These are phyloP conservation scores for Citrus sinensis DNA, from an alignment of 345 rosid species.

Conservation along the genomic window DNA sequence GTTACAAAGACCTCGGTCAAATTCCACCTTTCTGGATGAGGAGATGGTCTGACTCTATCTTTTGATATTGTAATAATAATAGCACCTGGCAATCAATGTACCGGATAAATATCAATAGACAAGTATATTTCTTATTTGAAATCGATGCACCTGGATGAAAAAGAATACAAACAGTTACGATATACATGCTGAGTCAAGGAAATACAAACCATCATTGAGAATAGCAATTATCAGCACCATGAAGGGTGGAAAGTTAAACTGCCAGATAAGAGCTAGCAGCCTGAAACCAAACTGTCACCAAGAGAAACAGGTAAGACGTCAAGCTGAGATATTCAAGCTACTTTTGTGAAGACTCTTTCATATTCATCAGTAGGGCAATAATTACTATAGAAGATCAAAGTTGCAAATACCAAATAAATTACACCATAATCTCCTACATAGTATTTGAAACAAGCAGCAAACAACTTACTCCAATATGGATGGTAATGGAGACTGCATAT, in stretches of 20 bases:
- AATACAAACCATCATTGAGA: slow-evolving; percentile 48
- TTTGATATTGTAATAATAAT: slow-evolving; percentile 56
- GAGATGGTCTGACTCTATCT: slow-evolving; percentile 62
- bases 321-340: neutral
- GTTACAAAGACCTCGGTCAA: slow-evolving; percentile 51
- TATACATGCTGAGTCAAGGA: neutral
- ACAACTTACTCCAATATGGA: slow-evolving; percentile 67
- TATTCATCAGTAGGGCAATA: neutral
- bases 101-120: neutral
- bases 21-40: slow-evolving; percentile 62
- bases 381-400: neutral
- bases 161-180: too few species aligned
- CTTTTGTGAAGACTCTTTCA: neutral
- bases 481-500: slow-evolving; percentile 84
- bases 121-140: too few species aligned
- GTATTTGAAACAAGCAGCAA: too few species aligned
- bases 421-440: too few species aligned
- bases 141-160: too few species aligned
- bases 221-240: slow-evolving; percentile 63
- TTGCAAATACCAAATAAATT: too few species aligned
- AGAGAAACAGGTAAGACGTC: neutral
- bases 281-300: slow-evolving; percentile 51
- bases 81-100: slow-evolving; percentile 30
- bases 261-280: slow-evolving; percentile 64
- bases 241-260: slow-evolving; percentile 66